Base-by-base conservation (phyloP, 345 rosid genomes). In the Acer saccharum region DNA sequence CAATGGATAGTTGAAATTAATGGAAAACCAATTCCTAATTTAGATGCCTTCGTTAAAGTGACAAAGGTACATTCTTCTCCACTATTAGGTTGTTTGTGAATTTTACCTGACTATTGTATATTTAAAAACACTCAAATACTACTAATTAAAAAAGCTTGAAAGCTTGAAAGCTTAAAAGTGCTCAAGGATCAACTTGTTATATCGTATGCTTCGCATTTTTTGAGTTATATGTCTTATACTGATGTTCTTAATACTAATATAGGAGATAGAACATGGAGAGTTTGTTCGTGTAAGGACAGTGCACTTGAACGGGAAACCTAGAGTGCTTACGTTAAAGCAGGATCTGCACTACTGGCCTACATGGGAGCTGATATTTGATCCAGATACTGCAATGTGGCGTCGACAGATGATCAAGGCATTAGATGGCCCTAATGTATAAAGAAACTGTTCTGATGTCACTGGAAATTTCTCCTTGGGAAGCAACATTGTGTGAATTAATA, bases 331-430 rank as follows among this genome's bases (percentile, higher is more conserved):
- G 13, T 77, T 96, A 78, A 96, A 96, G 88, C 98, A 96, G 80
- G 99, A 94, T 87, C 86, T 96, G 65, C 98, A 94, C 81, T 96
- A 96, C 74, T 96, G 97, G 99, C 97, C 97, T 20, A 91, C 97
- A 14, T 94, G 98, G 98, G 95, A 91, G 85, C 83, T 92, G 80
- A 88, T 89, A 76, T 96, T 94, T 72, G 93, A 96, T 72, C 93
- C 98, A 6, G 88, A 83, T 70, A 82, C 86, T 27, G 93, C 95
- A 74, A 81, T 87, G 69, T 96, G 99, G 99, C 87, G 84, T 21
- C 89, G 97, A 75, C 39, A 81, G 35, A 81, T 79, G 8, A 88
- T 95, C 85, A 92, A 87, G 80, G 83, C 92, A 43, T 83, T 92
- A 32, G 79, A 87, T 69, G 76, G 80, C 76, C 69, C 67, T 10